Evolutionary conservation across 2,329 filamentous ascomycete genomes (phyloP), one percentile per base, ranked within the genome.

Genomic region (Talaromyces sp.): DNA sequence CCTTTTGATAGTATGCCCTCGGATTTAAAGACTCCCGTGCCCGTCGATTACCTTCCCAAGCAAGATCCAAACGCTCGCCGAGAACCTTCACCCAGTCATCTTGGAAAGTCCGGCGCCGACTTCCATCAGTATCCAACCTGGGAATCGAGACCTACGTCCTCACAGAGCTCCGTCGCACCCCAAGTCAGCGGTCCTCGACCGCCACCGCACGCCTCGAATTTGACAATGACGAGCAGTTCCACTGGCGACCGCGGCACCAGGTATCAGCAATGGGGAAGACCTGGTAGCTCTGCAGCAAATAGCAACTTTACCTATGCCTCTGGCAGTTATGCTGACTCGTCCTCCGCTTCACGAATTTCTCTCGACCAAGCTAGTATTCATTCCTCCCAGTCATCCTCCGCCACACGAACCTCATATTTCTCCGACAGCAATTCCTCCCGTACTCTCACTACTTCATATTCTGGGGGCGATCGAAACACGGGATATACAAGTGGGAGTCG

Each of bases 121-220:
- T 96, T 86, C 70, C 91, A 96, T 76, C 93, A 96, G 69, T 96
- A 97, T 72, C 91, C 91, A 41, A 82, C 82, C 54, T 85, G 89
- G 70, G 86, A 88, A 64, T 77, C 83, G 31, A 74, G 81, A 52
- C 70, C 77, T 39, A 69, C 77, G 57, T 74, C 77, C 13, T 56
- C 54, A n/a, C 54, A 56, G 4, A 50, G 25, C 60, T 76, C 78
- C 59, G 79, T 76, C 64, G 70, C 78, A 51, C 78, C 78, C 39
- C 84, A 87, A 66, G 78, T 82, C 43, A 82, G 83, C 8, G 84
- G 84, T 10, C 81, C 84, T 58, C 80, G 86, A 62, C 84, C 83
- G 37, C 83, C 82, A 62, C 82, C 78, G 61, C 79, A 79, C 66
- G 73, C 77, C 19, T 77, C 78, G 56, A 77, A 75, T 61, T 75